Percentiles rank a stretch among this genome's conserved stretches.
Conservation (phyloP, 306 rosid species). For the Bauhinia variegata region DNA sequence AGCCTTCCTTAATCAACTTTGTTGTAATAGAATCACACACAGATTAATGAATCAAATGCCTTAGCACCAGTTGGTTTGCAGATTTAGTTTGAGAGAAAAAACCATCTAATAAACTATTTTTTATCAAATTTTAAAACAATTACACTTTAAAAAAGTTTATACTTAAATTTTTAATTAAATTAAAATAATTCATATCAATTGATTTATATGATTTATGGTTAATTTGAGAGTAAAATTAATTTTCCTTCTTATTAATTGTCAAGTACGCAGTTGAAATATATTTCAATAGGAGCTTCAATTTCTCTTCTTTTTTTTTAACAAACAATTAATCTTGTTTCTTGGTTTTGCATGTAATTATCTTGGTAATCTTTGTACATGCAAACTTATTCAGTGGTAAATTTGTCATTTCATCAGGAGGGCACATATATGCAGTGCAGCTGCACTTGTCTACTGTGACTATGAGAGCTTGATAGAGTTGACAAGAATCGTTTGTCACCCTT, state of each 20-base stretch:
- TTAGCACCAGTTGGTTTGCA: slow-evolving; percentile 19
- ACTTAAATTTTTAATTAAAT: too few species aligned
- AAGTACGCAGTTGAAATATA: too few species aligned
- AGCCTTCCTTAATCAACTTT: slow-evolving; percentile 6
- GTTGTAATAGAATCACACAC: not conserved
- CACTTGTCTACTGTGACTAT: slow-evolving; percentile 4
- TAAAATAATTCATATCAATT: too few species aligned
- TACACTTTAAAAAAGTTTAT: too few species aligned
- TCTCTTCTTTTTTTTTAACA: too few species aligned
- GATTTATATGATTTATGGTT: too few species aligned
- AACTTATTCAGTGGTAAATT: not conserved
- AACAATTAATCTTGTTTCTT: not conserved
- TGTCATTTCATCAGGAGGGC: slow-evolving; percentile 28
- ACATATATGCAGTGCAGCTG: not conserved
- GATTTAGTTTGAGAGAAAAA: too few species aligned
- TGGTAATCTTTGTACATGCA: slow-evolving; percentile 20
- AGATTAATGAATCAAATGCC: slow-evolving; percentile 20
- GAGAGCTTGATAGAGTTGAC: slow-evolving; percentile 26
- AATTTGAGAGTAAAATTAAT: too few species aligned
- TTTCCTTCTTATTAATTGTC: too few species aligned
- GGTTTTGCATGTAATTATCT: slow-evolving; percentile 15
- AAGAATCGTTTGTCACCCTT: slow-evolving; percentile 23
- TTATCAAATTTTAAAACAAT: too few species aligned
- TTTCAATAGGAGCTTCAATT: too few species aligned
- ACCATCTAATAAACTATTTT: too few species aligned